phyloP scores from a whole-genome alignment of 2,329 filamentous ascomycete species.

The Aspergillus uvarum region DNA sequence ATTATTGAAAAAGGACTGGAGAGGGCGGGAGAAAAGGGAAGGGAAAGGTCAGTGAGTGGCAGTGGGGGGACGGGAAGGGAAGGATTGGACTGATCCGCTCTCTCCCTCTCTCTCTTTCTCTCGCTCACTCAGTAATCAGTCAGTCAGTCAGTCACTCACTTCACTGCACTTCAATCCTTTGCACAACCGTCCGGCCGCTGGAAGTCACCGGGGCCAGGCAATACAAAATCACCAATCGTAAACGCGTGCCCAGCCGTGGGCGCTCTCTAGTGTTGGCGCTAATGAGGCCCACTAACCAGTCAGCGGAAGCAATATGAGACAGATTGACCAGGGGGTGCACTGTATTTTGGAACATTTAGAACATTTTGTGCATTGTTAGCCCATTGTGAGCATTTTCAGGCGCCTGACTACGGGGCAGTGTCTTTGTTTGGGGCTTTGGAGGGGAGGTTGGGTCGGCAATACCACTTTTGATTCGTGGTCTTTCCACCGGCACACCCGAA shows the following conservation, averaged over 20 bases:
- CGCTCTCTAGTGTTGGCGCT: slow-evolving; percentile 14
- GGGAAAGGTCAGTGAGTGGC: background rate
- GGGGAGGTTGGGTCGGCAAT: background rate
- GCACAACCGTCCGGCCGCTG: slow-evolving; percentile 6
- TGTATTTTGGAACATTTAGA: background rate
- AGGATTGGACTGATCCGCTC: background rate
- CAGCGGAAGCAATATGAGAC: slow-evolving; percentile 15
- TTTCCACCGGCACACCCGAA: background rate
- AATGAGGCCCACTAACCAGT: slow-evolving; percentile 13
- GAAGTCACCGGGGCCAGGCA: background rate
- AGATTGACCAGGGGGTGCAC: slow-evolving; percentile 10
- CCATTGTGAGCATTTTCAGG: slow-evolving; percentile 6
- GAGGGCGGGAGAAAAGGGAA: slow-evolving; percentile 11
- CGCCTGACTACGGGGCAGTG: slow-evolving; percentile 9
- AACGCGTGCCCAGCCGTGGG: slow-evolving; percentile 6
- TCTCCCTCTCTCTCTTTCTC: background rate
- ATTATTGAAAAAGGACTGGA: slow-evolving; percentile 13
- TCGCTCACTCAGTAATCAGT: too few species aligned
- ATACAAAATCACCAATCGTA: slow-evolving; percentile 11
- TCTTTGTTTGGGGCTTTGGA: background rate
- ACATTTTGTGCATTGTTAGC: background rate
- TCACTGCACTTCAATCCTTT: background rate
- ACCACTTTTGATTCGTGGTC: background rate
- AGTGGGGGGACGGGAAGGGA: background rate
- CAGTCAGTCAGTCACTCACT: too few species aligned